These are phyloP conservation scores for Tulasnella sp. DNA, from an alignment of 768 basidiomycete genomes.

Conservation along the genomic window DNA sequence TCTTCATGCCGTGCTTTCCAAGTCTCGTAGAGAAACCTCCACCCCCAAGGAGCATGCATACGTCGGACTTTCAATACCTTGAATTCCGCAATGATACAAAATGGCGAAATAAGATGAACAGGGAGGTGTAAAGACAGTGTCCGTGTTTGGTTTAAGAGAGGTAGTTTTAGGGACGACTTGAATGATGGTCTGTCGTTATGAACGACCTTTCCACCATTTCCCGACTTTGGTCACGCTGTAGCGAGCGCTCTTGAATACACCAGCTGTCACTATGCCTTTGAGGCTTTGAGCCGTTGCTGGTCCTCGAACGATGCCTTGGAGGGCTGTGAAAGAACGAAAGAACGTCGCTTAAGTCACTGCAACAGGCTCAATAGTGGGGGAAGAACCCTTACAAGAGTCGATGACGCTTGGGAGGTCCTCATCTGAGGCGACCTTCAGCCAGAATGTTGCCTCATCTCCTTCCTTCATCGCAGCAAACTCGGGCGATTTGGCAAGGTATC, in stretches of 20 bases:
- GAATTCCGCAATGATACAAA: too few relatives aligned
- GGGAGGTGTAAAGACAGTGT: background rate
- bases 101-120: too few relatives aligned
- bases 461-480: slow-evolving; percentile 35
- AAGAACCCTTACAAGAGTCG: slow-evolving; percentile 40
- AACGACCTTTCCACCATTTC: slow-evolving; percentile 61
- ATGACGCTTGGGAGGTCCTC: slow-evolving; percentile 47
- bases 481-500: slow-evolving; percentile 34
- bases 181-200: background rate
- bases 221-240: slow-evolving; percentile 70
- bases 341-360: background rate
- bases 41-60: too few relatives aligned
- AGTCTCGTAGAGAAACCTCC: too few relatives aligned
- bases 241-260: slow-evolving; percentile 64
- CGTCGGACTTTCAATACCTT: too few relatives aligned
- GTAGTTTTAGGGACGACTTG: background rate
- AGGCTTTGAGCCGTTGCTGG: slow-evolving; percentile 78
- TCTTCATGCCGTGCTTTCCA: too few relatives aligned
- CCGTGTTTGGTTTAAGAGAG: background rate
- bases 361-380: background rate
- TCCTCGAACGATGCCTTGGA: slow-evolving; percentile 65
- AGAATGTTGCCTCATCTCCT: slow-evolving; percentile 67
- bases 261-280: slow-evolving; percentile 81
- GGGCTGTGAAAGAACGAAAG: slow-evolving; percentile 42
- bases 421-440: slow-evolving; percentile 63